Conservation (phyloP, 768 basidiomycete species). For the Agaricus blazei region DNA sequence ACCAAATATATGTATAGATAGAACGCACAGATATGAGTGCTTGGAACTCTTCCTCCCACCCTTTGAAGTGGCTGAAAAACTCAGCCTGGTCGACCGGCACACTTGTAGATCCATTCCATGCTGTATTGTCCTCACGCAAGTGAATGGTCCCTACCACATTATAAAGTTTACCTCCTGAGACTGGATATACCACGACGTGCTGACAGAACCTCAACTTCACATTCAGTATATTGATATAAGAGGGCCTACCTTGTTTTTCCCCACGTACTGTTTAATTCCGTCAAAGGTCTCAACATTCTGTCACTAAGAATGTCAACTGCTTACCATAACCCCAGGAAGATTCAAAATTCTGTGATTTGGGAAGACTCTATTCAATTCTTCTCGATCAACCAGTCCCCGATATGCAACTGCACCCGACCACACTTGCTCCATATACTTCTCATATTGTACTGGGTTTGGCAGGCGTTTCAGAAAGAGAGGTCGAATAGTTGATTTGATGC, state of each 20-base stretch:
- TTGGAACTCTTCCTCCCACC: slow-evolving; percentile 14
- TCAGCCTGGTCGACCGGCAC: slow-evolving; percentile 12
- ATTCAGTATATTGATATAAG: background rate
- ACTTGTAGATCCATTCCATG: slow-evolving; percentile 14
- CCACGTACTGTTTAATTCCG: slow-evolving; percentile 13
- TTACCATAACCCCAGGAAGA: slow-evolving; percentile 12
- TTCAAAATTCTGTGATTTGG: slow-evolving; percentile 20
- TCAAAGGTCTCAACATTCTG: background rate
- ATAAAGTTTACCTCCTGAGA: slow-evolving; percentile 41
- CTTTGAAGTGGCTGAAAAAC: slow-evolving; percentile 8
- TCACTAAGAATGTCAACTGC: background rate
- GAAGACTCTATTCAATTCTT: slow-evolving; percentile 15
- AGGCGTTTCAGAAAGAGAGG: slow-evolving; percentile 7
- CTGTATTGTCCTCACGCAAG: slow-evolving; percentile 10
- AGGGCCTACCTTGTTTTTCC: slow-evolving; percentile 17
- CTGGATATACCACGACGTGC: slow-evolving; percentile 44
- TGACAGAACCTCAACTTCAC: slow-evolving; percentile 12
- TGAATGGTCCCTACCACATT: slow-evolving; percentile 39
- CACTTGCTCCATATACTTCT: slow-evolving; percentile 23
- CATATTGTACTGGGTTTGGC: background rate
- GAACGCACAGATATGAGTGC: slow-evolving; percentile 13
- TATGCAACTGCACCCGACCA: slow-evolving; percentile 32
- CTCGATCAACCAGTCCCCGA: slow-evolving; percentile 26
- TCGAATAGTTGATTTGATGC: slow-evolving; percentile 18
- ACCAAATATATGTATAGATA: background rate